Evolutionary conservation across 2,329 filamentous ascomycete species (phyloP).

Genomic region (Nigrograna mackinnonii): DNA sequence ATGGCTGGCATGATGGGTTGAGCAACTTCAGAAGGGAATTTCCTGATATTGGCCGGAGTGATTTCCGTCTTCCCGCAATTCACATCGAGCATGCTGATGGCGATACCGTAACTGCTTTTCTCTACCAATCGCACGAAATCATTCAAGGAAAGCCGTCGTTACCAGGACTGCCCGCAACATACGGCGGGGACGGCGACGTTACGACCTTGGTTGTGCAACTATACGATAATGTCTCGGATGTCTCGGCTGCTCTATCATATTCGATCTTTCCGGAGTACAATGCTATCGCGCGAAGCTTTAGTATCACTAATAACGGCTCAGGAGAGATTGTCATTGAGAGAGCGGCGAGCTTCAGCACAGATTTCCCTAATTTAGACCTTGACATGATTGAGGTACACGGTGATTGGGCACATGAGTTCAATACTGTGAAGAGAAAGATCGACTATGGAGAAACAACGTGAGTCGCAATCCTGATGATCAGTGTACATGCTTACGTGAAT

Average conservation of each 20-base stretch:
- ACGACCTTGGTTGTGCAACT: constrained; percentile 62
- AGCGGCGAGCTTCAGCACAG: constrained; percentile 64
- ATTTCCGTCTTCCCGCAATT: constrained; percentile 65
- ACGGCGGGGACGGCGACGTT: constrained; percentile 59
- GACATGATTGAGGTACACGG: constrained; percentile 66
- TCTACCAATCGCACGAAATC: constrained; percentile 62
- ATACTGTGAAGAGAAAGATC: constrained; percentile 57
- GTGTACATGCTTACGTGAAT: constrained; percentile 6
- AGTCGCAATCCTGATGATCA: constrained; percentile 2
- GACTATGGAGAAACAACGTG: constrained; percentile 54
- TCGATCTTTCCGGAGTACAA: constrained; percentile 66
- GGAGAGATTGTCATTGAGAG: constrained; percentile 58
- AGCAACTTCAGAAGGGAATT: constrained; percentile 64
- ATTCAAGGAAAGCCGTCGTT: constrained; percentile 60
- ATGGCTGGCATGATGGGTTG: constrained; percentile 60
- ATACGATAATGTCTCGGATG: constrained; percentile 60
- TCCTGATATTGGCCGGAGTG: constrained; percentile 66
- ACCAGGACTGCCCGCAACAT: constrained; percentile 62
- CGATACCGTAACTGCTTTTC: constrained; percentile 62
- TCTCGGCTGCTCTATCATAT: constrained; percentile 64
- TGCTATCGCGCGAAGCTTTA: constrained; percentile 64
- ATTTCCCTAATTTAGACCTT: constrained; percentile 62
- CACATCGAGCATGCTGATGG: constrained; percentile 63
- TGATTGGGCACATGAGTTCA: constrained; percentile 65
- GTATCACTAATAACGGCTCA: constrained; percentile 62